A percentile compares a stretch with the other conserved stretches of the same genome.
Conservation (phyloP, 768 basidiomycete genomes). For the Jaapia argillacea region DNA sequence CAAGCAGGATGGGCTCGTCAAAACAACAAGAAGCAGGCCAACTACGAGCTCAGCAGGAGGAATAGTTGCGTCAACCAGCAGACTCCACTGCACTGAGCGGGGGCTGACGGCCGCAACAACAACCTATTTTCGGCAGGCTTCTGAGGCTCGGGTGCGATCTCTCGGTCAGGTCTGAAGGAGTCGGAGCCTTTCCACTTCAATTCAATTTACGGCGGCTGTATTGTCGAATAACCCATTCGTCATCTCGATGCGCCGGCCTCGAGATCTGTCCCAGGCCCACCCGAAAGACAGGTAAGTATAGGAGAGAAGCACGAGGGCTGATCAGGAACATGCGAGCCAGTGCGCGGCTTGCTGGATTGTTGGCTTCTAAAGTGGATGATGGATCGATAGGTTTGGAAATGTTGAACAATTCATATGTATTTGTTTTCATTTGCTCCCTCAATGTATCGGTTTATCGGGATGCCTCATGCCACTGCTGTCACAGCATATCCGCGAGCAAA, state of each 20-base stretch:
- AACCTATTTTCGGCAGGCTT: no score
- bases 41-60: no score
- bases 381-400: conserved; percentile 95
- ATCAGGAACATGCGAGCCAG: conserved; percentile 62
- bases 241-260: conserved; percentile 29
- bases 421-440: conserved; percentile 38
- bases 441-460: conserved; percentile 8
- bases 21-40: no score
- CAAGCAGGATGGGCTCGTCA: no score
- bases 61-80: no score
- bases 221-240: conserved; percentile 29
- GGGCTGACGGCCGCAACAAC: no score
- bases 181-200: no score
- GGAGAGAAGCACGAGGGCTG: conserved; percentile 31
- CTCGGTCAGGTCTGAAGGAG: conserved; percentile 71
- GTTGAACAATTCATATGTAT: conserved; percentile 73
- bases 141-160: conserved; percentile 41
- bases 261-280: conserved; percentile 26
- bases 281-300: conserved; percentile 7
- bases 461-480: no score
- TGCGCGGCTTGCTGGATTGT: conserved; percentile 73
- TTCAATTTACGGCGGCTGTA: conserved; percentile 14
- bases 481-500: no score
- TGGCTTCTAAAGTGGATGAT: conserved; percentile 79
- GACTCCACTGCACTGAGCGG: no score